These are phyloP conservation scores for Russula abietina DNA, from an alignment of 768 basidiomycete species.

Conservation along the genomic window DNA sequence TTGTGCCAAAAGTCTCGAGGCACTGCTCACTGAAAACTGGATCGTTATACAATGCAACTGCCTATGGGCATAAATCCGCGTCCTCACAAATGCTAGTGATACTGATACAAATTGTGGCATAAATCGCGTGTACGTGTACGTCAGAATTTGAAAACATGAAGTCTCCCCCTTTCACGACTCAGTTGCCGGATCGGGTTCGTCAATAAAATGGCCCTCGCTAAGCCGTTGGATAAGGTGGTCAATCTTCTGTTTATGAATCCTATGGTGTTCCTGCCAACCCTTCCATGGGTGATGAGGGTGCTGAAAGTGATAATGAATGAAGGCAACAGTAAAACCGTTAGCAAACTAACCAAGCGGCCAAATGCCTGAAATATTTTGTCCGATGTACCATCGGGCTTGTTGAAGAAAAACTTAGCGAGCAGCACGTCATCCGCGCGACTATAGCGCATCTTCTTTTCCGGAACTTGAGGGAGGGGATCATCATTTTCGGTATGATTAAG, in stretches of 20 bases:
- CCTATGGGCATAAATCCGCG: neutral
- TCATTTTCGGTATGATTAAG: slow-evolving; percentile 58
- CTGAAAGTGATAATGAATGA: slow-evolving; percentile 34
- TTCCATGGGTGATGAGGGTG: slow-evolving; percentile 90
- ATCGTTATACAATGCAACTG: neutral
- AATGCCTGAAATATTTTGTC: slow-evolving; percentile 83
- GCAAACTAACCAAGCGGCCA: slow-evolving; percentile 52
- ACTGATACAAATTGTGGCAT: slow-evolving; percentile 20
- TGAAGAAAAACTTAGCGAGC: slow-evolving; percentile 67
- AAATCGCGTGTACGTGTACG: slow-evolving; percentile 6
- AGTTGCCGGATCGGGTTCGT: slow-evolving; percentile 27
- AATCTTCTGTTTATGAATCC: slow-evolving; percentile 82
- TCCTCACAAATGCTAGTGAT: slow-evolving; percentile 19
- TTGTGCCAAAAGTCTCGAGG: neutral
- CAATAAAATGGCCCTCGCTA: slow-evolving; percentile 49
- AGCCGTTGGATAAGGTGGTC: slow-evolving; percentile 70
- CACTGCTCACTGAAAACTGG: neutral
- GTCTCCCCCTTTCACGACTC: slow-evolving; percentile 12
- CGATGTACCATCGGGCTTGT: slow-evolving; percentile 71
- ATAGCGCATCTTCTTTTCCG: slow-evolving; percentile 86
- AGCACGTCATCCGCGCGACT: slow-evolving; percentile 73
- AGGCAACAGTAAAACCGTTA: neutral
- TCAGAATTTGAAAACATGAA: neutral
- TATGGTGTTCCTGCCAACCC: slow-evolving; percentile 89
- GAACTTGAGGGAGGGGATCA: slow-evolving; percentile 65